Evolutionary conservation across 1,284 basidiomycete genomes (phyloP).

Genomic region (Cerioporus squamosus): DNA sequence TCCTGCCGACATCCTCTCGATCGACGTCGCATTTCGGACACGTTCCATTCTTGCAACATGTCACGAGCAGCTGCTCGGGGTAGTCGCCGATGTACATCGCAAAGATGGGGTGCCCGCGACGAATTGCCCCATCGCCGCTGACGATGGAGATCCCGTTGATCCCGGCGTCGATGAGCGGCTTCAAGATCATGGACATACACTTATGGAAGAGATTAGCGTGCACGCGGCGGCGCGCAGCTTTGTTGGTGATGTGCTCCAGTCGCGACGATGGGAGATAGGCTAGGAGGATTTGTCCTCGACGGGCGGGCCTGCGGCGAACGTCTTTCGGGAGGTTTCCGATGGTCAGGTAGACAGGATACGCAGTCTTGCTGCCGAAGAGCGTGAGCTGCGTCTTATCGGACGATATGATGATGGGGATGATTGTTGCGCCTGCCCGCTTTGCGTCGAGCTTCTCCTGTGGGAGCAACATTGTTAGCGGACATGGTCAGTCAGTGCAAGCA

Average conservation of each 20-base stretch:
- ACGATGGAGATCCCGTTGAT: slow-evolving; percentile 7
- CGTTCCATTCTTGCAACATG: slow-evolving; percentile 25
- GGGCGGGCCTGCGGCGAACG: slow-evolving; percentile 37
- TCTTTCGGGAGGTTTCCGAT: slow-evolving; percentile 46
- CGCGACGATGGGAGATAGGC: slow-evolving; percentile 35
- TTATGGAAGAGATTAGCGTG: slow-evolving; percentile 38
- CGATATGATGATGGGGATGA: neutral
- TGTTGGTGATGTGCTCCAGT: neutral
- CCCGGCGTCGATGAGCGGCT: slow-evolving; percentile 17
- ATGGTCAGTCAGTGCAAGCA: slow-evolving; percentile 31
- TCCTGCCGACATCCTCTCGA: too few relatives aligned
- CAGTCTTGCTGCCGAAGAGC: slow-evolving; percentile 38
- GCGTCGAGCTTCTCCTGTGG: slow-evolving; percentile 32
- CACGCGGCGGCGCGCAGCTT: neutral
- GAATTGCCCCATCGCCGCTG: slow-evolving; percentile 22
- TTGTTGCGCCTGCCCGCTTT: neutral
- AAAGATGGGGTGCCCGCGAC: slow-evolving; percentile 23
- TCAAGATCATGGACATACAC: slow-evolving; percentile 33
- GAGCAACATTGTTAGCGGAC: slow-evolving; percentile 35
- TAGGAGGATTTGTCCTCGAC: slow-evolving; percentile 36
- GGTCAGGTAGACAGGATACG: slow-evolving; percentile 43
- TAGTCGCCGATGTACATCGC: slow-evolving; percentile 28
- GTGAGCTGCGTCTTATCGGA: slow-evolving; percentile 1
- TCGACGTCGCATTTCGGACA: slow-evolving; percentile 27
- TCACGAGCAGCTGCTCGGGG: slow-evolving; percentile 31